Conservation (phyloP, 139 green algal genomes). For the Volvox reticuliferus region DNA sequence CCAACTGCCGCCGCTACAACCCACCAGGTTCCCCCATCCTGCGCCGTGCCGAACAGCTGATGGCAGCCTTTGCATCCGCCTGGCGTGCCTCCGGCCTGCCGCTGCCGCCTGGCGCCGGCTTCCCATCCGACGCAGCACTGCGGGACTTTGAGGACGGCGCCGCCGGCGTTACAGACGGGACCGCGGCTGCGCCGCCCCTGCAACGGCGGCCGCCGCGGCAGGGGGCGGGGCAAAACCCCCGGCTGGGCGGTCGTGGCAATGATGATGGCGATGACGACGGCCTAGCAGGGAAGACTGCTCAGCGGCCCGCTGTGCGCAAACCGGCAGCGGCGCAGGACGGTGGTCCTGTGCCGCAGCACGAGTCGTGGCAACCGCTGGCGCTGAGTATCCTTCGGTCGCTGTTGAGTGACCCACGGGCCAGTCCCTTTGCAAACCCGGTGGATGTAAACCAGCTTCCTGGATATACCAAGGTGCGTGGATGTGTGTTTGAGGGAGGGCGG, state of each 20-base stretch:
- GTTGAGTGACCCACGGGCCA: neutral
- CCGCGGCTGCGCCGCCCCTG: neutral
- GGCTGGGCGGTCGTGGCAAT: neutral
- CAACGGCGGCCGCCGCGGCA: neutral
- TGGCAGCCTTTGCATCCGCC: neutral
- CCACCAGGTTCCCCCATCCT: slow-evolving; percentile 34
- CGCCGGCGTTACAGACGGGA: neutral
- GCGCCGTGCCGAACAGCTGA: slow-evolving; percentile 31
- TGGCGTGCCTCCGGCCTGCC: slow-evolving; percentile 12
- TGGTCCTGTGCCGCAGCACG: neutral
- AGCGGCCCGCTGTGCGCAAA: neutral
- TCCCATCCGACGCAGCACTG: neutral
- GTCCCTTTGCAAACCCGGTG: neutral
- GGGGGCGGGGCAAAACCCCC: neutral
- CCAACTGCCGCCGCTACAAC: slow-evolving; percentile 63
- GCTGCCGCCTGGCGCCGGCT: neutral
- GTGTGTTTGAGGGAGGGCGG: neutral
- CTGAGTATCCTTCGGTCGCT: neutral
- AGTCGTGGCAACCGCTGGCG: slow-evolving; percentile 3
- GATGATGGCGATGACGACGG: neutral
- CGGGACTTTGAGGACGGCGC: neutral
- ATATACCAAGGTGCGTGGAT: neutral
- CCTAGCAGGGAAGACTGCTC: neutral
- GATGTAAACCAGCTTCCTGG: slow-evolving; percentile 13
- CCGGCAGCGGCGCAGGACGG: neutral